These are phyloP conservation scores for Pythium folliculosum DNA, from an alignment of 352 stramenopile genomes.

Conservation along the genomic window DNA sequence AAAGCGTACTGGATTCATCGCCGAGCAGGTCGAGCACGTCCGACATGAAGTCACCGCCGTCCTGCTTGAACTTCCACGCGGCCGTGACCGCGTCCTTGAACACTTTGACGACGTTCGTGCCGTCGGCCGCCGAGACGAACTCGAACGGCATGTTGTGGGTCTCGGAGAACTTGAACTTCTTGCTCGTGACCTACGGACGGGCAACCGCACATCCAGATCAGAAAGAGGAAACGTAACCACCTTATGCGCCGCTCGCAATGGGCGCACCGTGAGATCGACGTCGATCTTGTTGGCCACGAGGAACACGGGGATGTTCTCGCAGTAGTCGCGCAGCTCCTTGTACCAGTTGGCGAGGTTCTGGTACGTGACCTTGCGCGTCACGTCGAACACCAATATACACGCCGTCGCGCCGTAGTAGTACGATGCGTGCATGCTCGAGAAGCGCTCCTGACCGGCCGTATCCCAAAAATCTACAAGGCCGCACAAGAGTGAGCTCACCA, in stretches of 20 bases:
- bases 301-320: constrained; percentile 91
- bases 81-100: constrained; percentile 90
- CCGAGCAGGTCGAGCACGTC: constrained; percentile 91
- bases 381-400: constrained; percentile 95
- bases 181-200: constrained; percentile 87
- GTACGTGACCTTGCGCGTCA: constrained; percentile 95
- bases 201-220: neutral
- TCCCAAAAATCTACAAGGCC: constrained; percentile 92
- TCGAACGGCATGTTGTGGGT: constrained; percentile 94
- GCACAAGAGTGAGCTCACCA: too few relatives aligned
- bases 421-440: constrained; percentile 94
- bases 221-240: neutral
- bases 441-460: constrained; percentile 95
- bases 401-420: constrained; percentile 96
- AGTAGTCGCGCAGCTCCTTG: constrained; percentile 92
- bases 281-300: constrained; percentile 98
- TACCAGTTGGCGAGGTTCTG: constrained; percentile 92
- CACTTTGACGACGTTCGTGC: constrained; percentile 95
- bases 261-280: constrained; percentile 88
- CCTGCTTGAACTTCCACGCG: constrained; percentile 87
- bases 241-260: neutral
- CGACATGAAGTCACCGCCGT: constrained; percentile 92
- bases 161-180: constrained; percentile 96
- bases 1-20: constrained; percentile 49
- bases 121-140: constrained; percentile 94